Evolutionary conservation across 208 protist species (phyloP).

Genomic region (Naegleria lovaniensis): DNA sequence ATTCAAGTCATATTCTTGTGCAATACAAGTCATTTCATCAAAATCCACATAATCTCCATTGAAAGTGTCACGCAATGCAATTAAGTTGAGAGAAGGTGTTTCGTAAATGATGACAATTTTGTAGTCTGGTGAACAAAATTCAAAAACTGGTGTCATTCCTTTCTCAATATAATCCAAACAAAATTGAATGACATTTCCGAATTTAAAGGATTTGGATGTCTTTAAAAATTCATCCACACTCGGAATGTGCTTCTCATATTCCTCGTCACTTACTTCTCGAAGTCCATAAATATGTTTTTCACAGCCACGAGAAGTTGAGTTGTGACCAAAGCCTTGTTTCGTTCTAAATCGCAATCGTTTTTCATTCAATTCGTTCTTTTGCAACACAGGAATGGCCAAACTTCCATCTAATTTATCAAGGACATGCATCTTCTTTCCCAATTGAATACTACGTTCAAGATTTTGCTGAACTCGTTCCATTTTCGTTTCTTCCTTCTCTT

Average conservation of each 20-base stretch:
- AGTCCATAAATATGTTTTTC: background rate
- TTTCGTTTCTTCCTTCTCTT: background rate
- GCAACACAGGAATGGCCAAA: background rate
- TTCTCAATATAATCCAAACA: background rate
- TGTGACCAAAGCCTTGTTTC: background rate
- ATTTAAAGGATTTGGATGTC: background rate
- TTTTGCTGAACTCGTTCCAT: background rate
- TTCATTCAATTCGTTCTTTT: background rate
- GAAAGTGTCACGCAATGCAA: background rate
- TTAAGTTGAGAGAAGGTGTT: background rate
- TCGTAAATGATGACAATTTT: conserved; percentile 8
- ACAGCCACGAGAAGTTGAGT: background rate
- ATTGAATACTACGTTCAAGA: background rate
- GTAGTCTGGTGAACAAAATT: background rate
- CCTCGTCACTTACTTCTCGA: background rate
- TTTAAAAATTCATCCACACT: background rate
- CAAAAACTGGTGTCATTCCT: conserved; percentile 18
- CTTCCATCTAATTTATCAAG: conserved; percentile 20
- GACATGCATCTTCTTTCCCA: background rate
- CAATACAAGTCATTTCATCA: background rate
- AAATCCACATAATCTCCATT: background rate
- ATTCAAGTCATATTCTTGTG: background rate
- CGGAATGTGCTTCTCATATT: background rate
- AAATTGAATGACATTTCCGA: background rate
- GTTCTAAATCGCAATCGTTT: background rate